Percentiles rank a stretch among this genome's conserved stretches.
phyloP scores from a whole-genome alignment of 345 rosid species.

The Chamaenerion angustifolium region DNA sequence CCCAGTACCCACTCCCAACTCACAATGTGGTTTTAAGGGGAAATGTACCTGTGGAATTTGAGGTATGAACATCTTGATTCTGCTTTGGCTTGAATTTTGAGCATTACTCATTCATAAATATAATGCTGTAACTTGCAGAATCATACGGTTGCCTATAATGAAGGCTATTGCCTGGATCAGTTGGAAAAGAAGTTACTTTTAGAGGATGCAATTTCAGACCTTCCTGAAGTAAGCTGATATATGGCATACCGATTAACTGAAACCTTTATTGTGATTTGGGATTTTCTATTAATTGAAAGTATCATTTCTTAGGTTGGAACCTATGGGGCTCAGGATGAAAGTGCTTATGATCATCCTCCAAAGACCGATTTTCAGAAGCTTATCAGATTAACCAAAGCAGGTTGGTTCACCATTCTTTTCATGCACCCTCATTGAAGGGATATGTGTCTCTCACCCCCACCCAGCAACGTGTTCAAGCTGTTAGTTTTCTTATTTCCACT shows the following conservation, averaged over 20 bases:
- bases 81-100: not conserved
- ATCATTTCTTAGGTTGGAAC: constrained; percentile 26
- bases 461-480: no score
- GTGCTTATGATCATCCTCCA: constrained; percentile 23
- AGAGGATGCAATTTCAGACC: constrained; percentile 45
- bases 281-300: not conserved
- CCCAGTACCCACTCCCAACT: constrained; percentile 70
- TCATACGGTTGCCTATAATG: constrained; percentile 31
- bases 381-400: constrained; percentile 26
- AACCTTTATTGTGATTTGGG: not conserved
- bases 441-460: no score
- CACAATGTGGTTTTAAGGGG: constrained; percentile 60
- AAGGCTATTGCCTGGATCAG: constrained; percentile 12
- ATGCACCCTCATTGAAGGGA: not conserved
- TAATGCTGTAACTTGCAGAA: constrained; percentile 15
- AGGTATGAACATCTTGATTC: constrained; percentile 21
- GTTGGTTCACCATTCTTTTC: constrained; percentile 10
- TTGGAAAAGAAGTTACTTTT: constrained; percentile 28
- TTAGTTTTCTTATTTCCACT: no score
- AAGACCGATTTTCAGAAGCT: constrained; percentile 31
- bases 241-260: not conserved
- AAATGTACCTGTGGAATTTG: constrained; percentile 38
- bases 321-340: constrained; percentile 30
- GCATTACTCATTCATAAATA: no score
- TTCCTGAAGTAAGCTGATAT: constrained; percentile 31